Evolutionary conservation across 75 land plant species (phyloP), one percentile per base, ranked within the genome.

Genomic region (Isoetes taiwanensis): DNA sequence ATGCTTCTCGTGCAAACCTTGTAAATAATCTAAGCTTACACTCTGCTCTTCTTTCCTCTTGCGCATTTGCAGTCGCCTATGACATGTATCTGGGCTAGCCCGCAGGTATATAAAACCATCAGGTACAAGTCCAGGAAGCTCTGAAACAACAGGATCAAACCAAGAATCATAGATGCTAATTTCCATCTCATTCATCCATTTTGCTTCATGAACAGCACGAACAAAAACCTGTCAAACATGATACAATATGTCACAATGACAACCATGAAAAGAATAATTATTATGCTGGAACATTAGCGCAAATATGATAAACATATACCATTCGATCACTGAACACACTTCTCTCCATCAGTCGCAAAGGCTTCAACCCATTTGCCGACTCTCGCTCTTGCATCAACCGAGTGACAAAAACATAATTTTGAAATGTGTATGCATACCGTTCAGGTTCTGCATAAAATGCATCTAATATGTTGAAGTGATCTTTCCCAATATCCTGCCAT

Each of bases 141-240:
- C 58, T 35, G 98, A 83, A 3, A 93, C 96, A 35, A 93, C 96
- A 24, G 98, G 98, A 72, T 93, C 88, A 74, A 93, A 93, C 98
- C 98, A 93, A 23, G 96, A 93, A 57, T 93, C 98, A 65, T 93
- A 93, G 25, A 93, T 93, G 79, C 96, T 93, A 27, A 93, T 83
- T 68, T 93, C 98, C 95, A 88, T 88, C 56, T 84, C 95, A 62
- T 73, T 87, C 98, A 93, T 93, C 95, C 95, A 93, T 23, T 93
- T 93, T 54, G 98, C 98, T 74, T 93, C 98, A 71, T 93, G 98
- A 32, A 93, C 98, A 66, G 95, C 96, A 56, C 96, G 76, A 26
- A 93, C 98, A 80, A 93, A 93, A 0, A 93, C 98, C 98, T 93
- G 69, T 21, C 11, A 38, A 10, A 37, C 12, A 10, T 37, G 14